Evolutionary conservation across 495 filamentous ascomycete genomes (phyloP), one percentile per base, ranked within the genome.

Genomic region (Aspergillus cristatus): DNA sequence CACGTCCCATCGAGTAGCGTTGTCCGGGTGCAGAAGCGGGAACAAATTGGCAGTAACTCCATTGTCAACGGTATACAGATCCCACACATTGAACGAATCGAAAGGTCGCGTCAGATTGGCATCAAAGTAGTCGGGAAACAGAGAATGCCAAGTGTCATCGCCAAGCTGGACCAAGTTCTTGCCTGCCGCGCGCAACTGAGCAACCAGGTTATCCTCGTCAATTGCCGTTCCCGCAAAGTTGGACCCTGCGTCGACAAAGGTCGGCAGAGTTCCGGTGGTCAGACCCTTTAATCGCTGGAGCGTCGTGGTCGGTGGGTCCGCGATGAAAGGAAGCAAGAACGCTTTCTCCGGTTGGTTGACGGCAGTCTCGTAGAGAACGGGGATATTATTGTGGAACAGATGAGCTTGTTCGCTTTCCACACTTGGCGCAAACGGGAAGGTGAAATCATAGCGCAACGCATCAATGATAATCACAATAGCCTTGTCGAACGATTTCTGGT

Each of bases 21-120:
- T 78, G 20, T 71, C 62, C 0, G 74, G 57, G 22, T 76, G 65
- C 6, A 97, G 62, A 6, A 95, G 66, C 3, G 91, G 93, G 38
- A 96, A 82, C 18, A 98, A 76, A 54, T 97, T 81, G 50, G 94
- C 81, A 10, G 75, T 84, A n/a, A 98, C 91, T 1, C 91, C 91
- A 48, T 95, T 93, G 50, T 98, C 91, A 12, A 98, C 83, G 0
- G 93, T 97, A 51, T 96, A 88, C 51, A 98, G 58, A 56, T 98
- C 91, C 87, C 88, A 96, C 3, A 96, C 91, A 53, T 97, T 96
- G 60, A 98, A 89, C 29, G 90, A 96, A 57, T 97, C 89, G 55
- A 93, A 96, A 2, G 91, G 75, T 41, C 68, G 71, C 40, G 86
- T 91, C 35, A 97, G 72, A 29, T 87, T 81, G 2, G 74, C 65